phyloP scores from a whole-genome alignment of 163 green algal genomes.

The Trebouxiophyceae sp. region DNA sequence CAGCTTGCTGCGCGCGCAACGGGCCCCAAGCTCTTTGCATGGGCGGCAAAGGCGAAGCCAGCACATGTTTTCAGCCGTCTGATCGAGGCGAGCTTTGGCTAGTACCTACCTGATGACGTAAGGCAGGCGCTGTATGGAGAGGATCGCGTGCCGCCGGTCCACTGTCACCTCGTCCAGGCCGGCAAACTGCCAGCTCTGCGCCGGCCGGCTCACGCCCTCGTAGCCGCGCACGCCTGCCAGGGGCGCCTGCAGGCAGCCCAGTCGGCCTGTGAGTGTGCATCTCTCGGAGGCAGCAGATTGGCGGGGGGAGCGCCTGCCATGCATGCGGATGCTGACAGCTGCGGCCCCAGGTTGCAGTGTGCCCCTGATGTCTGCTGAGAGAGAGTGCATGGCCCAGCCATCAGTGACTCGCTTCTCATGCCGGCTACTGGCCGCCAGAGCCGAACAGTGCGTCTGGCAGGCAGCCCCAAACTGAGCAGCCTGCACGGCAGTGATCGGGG shows the following conservation, averaged over 20 bases:
- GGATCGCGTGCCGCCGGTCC: neutral
- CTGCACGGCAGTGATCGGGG: neutral
- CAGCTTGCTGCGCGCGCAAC: no score
- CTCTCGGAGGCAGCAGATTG: no score
- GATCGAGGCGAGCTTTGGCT: neutral
- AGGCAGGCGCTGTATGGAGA: slow-evolving; percentile 29
- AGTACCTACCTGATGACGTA: slow-evolving; percentile 23
- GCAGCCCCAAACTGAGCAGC: neutral
- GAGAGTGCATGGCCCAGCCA: neutral
- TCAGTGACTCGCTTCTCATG: no score
- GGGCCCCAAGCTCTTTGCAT: no score
- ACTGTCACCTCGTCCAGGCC: slow-evolving; percentile 3
- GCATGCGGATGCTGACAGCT: no score
- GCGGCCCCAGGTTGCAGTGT: neutral
- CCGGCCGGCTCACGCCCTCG: slow-evolving; percentile 10
- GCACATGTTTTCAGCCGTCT: neutral
- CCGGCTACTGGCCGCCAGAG: no score
- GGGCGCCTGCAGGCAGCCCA: neutral
- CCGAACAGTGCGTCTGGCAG: no score
- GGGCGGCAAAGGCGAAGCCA: neutral
- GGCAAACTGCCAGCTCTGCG: slow-evolving; percentile 33
- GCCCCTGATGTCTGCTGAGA: neutral
- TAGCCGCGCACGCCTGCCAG: neutral
- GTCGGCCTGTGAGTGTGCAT: neutral
- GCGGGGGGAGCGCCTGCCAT: no score